These are phyloP conservation scores for Abortiporus biennis DNA, from an alignment of 1,284 basidiomycete species.

Conservation along the genomic window DNA sequence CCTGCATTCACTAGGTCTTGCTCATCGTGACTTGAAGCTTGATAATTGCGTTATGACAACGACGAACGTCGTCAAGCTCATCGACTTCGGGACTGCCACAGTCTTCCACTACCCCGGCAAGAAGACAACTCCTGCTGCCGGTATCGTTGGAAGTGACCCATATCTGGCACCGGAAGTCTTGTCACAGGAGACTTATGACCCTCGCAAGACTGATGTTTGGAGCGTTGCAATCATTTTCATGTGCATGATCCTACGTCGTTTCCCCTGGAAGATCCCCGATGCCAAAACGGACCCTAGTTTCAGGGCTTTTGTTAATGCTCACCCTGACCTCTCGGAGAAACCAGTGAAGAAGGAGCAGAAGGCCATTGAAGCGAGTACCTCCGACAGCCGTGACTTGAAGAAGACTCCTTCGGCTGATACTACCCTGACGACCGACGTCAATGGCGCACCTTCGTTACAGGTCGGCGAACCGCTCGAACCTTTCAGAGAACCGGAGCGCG, in stretches of 20 bases:
- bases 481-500: constrained; percentile 11
- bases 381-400: constrained; percentile 5
- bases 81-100: constrained; percentile 99
- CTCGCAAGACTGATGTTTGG: constrained; percentile 98
- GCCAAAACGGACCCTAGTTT: constrained; percentile 90
- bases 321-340: constrained; percentile 60
- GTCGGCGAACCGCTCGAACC: constrained; percentile 11
- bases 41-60: constrained; percentile 99
- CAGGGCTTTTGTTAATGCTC: constrained; percentile 86
- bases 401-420: background rate
- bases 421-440: background rate
- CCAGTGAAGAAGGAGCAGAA: constrained; percentile 15
- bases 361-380: constrained; percentile 1
- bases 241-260: constrained; percentile 96
- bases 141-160: constrained; percentile 96
- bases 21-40: constrained; percentile 97
- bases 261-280: constrained; percentile 99
- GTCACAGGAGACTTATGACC: constrained; percentile 78
- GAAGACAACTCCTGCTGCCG: constrained; percentile 74
- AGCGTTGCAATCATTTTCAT: constrained; percentile 98
- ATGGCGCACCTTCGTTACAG: constrained; percentile 1
- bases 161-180: constrained; percentile 99
- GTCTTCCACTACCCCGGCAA: constrained; percentile 98
- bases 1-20: constrained; percentile 94
- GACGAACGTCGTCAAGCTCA: constrained; percentile 94